phyloP scores from a whole-genome alignment of 768 basidiomycete species.

The Lactarius akahatsu region DNA sequence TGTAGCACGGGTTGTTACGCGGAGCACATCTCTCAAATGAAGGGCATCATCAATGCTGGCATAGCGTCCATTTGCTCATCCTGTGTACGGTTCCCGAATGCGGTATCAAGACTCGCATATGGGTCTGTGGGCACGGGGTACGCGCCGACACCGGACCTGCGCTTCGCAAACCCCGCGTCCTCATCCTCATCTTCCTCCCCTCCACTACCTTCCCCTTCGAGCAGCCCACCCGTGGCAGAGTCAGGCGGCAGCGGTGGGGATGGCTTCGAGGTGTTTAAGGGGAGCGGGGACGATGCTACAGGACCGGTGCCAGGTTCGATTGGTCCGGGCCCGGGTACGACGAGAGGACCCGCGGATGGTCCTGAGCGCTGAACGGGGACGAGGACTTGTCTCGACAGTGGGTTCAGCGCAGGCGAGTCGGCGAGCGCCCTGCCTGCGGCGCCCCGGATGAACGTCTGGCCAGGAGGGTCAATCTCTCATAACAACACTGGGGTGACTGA shows the following conservation, averaged over 20 bases:
- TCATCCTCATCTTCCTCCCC: conserved; percentile 34
- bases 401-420: conserved; percentile 89
- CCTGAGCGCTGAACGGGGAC: conserved; percentile 57
- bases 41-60: conserved; percentile 16
- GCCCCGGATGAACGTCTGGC: conserved; percentile 85
- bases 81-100: conserved; percentile 69
- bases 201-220: conserved; percentile 31
- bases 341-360: conserved; percentile 47
- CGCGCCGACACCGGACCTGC: conserved; percentile 33
- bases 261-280: conserved; percentile 29
- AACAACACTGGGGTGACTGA: conserved; percentile 23
- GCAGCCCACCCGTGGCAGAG: conserved; percentile 29
- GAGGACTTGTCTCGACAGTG: conserved; percentile 70
- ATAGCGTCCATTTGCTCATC: conserved; percentile 38
- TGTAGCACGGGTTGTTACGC: conserved; percentile 3
- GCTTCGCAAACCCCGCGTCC: conserved; percentile 39
- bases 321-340: conserved; percentile 64
- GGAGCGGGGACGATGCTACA: conserved; percentile 32
- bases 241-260: conserved; percentile 36
- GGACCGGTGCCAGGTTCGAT: conserved; percentile 44
- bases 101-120: conserved; percentile 78
- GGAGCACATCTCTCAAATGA: conserved; percentile 46
- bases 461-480: conserved; percentile 34
- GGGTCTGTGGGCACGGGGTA: conserved; percentile 50
- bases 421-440: conserved; percentile 77